Conservation (phyloP, 805 yeast species). For the Lachancea dasiensis region DNA sequence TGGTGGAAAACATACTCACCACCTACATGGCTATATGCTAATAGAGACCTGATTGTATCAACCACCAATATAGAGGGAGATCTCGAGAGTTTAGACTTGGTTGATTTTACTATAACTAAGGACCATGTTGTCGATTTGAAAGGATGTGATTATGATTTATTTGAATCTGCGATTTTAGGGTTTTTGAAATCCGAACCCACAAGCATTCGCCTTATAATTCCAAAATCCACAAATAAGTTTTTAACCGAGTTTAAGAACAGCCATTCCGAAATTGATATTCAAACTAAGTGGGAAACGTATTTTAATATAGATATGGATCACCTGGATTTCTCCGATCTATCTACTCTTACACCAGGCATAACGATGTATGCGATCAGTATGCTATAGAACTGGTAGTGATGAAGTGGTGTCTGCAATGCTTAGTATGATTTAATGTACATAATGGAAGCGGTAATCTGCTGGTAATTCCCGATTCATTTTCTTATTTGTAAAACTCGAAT, state of each 20-base stretch:
- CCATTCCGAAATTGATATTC: not conserved
- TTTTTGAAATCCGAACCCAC: conserved; percentile 10
- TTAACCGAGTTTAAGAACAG: conserved; percentile 4
- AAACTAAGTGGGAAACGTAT: conserved; percentile 32
- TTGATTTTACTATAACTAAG: conserved; percentile 10
- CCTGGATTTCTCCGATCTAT: conserved; percentile 44
- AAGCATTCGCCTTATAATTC: conserved; percentile 15
- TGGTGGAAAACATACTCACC: conserved; percentile 97
- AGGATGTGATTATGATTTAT: conserved; percentile 36
- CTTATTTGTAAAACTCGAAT: conserved; percentile 89
- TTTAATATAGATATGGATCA: conserved; percentile 72
- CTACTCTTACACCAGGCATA: conserved; percentile 57
- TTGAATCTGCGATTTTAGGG: conserved; percentile 21
- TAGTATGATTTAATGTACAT: conserved; percentile 7
- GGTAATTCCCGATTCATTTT: not conserved
- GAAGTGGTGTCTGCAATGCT: conserved; percentile 2
- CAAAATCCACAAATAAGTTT: conserved; percentile 15
- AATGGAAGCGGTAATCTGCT: not conserved
- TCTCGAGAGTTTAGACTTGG: conserved; percentile 19
- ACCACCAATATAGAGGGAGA: conserved; percentile 20
- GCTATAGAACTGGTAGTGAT: not conserved
- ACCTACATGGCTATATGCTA: conserved; percentile 72
- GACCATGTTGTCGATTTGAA: conserved; percentile 39
- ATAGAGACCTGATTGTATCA: conserved; percentile 19
- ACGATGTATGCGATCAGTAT: conserved; percentile 41